Evolutionary conservation across 257 asterid species (phyloP).

Genomic region (Anisodus tanguticus): DNA sequence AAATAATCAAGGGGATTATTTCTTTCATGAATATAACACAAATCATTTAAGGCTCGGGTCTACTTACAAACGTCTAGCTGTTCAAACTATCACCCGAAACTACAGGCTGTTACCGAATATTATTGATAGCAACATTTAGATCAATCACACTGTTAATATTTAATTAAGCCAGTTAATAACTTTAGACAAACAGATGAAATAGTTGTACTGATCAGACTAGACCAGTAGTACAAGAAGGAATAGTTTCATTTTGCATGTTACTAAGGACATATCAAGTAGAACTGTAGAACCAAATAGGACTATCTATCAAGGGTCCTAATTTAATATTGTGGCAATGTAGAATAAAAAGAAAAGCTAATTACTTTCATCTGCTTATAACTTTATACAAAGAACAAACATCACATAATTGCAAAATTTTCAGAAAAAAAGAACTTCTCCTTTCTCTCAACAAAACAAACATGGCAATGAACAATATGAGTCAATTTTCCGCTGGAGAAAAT

Average conservation of each 20-base stretch:
- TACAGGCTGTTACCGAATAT: too few relatives aligned
- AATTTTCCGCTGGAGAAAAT: neutral
- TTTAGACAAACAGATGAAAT: too few relatives aligned
- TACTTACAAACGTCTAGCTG: too few relatives aligned
- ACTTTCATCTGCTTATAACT: neutral
- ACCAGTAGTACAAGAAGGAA: neutral
- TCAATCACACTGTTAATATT: too few relatives aligned
- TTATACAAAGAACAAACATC: neutral
- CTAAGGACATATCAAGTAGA: neutral
- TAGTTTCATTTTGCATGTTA: slow-evolving; percentile 9
- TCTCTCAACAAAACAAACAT: neutral
- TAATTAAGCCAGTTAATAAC: too few relatives aligned
- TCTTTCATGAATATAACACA: too few relatives aligned
- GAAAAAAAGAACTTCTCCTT: neutral
- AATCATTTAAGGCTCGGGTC: too few relatives aligned
- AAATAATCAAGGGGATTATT: too few relatives aligned
- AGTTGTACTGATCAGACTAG: too few relatives aligned
- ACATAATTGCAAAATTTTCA: neutral
- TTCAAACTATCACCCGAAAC: too few relatives aligned
- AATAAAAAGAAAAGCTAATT: neutral
- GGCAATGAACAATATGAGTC: neutral
- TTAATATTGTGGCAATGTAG: neutral
- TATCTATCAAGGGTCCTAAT: slow-evolving; percentile 16
- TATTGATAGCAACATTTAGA: too few relatives aligned
- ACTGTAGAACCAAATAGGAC: neutral